Conservation (phyloP, 2,329 filamentous ascomycete species). For the Ceratocystis lukuohia region DNA sequence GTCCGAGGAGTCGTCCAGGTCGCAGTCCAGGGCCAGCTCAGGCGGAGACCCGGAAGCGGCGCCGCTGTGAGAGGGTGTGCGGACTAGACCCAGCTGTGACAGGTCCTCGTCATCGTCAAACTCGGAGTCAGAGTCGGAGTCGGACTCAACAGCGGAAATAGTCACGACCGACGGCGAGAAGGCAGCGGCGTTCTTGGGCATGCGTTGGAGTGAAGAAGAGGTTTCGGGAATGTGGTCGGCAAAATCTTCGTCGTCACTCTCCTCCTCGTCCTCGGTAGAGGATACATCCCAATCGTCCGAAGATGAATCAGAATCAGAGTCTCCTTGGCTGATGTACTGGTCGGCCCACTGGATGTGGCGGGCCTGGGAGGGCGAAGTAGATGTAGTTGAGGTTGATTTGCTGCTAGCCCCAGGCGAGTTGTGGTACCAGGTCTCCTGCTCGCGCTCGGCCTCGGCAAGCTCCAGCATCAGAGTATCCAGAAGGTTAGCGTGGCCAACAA, state of each 20-base stretch:
- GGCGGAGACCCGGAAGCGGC: slow-evolving; percentile 43
- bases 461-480: slow-evolving; percentile 88
- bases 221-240: slow-evolving; percentile 8
- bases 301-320: slow-evolving; percentile 10
- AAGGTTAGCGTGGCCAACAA: slow-evolving; percentile 96
- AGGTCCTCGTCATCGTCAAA: slow-evolving; percentile 49
- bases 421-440: slow-evolving; percentile 89
- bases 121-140: slow-evolving; percentile 31
- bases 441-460: slow-evolving; percentile 83
- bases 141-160: neutral
- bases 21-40: slow-evolving; percentile 56
- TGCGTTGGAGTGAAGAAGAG: neutral
- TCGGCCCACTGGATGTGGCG: slow-evolving; percentile 72
- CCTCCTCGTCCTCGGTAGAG: slow-evolving; percentile 12
- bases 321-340: slow-evolving; percentile 31
- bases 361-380: slow-evolving; percentile 40
- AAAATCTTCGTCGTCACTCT: slow-evolving; percentile 4
- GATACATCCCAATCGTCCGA: slow-evolving; percentile 22
- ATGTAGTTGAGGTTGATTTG: slow-evolving; percentile 28
- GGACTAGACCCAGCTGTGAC: slow-evolving; percentile 51
- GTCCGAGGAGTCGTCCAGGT: slow-evolving; percentile 54
- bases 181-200: neutral
- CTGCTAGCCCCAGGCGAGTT: slow-evolving; percentile 71
- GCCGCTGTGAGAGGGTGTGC: slow-evolving; percentile 46
- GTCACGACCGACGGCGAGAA: neutral